phyloP scores from a whole-genome alignment of 2,329 filamentous ascomycete species.

The Fusarium sterilihyphosum region DNA sequence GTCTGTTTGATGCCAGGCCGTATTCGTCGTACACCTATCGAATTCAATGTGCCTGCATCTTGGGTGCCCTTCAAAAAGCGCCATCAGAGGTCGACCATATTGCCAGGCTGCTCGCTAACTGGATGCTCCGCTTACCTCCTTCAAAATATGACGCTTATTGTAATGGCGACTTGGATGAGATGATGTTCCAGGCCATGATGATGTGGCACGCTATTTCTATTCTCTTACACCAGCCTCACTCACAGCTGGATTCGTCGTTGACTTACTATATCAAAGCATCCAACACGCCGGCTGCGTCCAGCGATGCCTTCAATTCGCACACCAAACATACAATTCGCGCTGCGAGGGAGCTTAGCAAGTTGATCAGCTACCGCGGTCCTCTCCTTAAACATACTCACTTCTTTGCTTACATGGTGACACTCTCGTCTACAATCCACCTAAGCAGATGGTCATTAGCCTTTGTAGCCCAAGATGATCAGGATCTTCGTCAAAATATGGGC shows the following conservation, averaged over 20 bases:
- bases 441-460: conserved; percentile 2
- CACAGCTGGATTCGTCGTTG: not conserved
- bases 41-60: conserved; percentile 1
- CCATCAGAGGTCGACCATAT: not conserved
- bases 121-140: conserved; percentile 4
- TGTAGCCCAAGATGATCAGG: not conserved
- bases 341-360: conserved; percentile 1
- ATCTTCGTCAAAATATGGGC: not conserved
- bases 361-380: not conserved
- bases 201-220: conserved; percentile 9
- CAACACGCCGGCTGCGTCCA: not conserved
- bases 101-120: not conserved
- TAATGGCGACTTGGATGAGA: not conserved
- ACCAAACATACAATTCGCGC: not conserved
- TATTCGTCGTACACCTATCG: conserved; percentile 1
- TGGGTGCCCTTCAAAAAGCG: not conserved
- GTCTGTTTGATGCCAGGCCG: not conserved
- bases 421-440: conserved; percentile 8
- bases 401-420: conserved; percentile 7
- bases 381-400: not conserved
- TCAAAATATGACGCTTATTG: not conserved
- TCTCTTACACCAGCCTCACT: not conserved
- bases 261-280: not conserved
- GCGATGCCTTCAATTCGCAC: not conserved
- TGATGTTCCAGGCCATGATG: conserved; percentile 11